These are phyloP conservation scores for Purshia tridentata DNA, from an alignment of 306 rosid species.

Conservation along the genomic window DNA sequence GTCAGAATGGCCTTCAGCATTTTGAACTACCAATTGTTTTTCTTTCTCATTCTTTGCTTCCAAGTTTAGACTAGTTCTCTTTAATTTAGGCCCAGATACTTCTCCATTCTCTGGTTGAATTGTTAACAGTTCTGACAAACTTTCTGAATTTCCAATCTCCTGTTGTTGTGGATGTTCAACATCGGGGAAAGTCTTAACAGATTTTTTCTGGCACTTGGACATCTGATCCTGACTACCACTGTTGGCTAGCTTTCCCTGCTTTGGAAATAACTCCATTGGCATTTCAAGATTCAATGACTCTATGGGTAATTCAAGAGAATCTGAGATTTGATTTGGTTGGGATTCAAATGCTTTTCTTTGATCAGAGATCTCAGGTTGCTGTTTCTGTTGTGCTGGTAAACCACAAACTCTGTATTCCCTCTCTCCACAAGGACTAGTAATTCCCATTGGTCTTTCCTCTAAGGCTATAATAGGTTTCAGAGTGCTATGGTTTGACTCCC, in stretches of 20 bases:
- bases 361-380: not conserved
- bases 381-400: not conserved
- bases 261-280: not conserved
- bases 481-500: conserved; percentile 3
- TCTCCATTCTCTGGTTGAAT: not conserved
- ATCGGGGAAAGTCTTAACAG: not conserved
- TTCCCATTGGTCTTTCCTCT: not conserved
- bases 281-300: not conserved
- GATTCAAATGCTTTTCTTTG: not conserved
- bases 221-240: not conserved
- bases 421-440: not conserved
- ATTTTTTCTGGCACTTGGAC: not conserved
- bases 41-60: not conserved
- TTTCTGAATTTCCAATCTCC: not conserved
- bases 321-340: not conserved
- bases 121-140: not conserved
- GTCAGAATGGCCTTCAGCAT: not conserved
- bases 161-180: not conserved
- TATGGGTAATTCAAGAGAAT: not conserved
- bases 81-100: not conserved
- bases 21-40: not conserved
- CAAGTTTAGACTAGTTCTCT: not conserved
- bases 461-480: not conserved
- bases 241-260: not conserved
- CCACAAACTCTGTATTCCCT: not conserved